phyloP scores from a whole-genome alignment of 2,329 filamentous ascomycete genomes.

The Penicillium concentricum region DNA sequence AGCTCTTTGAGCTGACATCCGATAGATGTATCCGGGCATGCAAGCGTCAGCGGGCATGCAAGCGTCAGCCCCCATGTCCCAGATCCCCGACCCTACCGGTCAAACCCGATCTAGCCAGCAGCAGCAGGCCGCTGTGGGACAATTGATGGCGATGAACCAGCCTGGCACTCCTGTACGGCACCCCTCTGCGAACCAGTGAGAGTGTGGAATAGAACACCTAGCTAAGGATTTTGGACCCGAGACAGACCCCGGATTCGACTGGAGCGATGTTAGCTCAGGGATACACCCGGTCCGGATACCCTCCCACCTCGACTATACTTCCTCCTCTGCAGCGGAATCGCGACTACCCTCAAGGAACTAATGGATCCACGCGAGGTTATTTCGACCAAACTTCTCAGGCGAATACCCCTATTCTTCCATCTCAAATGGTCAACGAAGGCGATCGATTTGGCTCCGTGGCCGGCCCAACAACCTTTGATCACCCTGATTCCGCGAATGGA shows the following conservation, averaged over 20 bases:
- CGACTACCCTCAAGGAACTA: conserved; percentile 29
- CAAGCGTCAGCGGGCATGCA: conserved; percentile 27
- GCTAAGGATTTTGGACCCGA: conserved; percentile 30
- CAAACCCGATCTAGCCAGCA: conserved; percentile 33
- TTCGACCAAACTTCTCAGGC: conserved; percentile 35
- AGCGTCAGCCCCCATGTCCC: conserved; percentile 33
- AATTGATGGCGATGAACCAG: conserved; percentile 38
- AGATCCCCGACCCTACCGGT: conserved; percentile 36
- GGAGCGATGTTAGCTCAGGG: conserved; percentile 38
- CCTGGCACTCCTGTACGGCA: conserved; percentile 40
- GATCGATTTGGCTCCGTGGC: conserved; percentile 33
- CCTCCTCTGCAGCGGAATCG: conserved; percentile 37
- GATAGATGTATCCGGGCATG: conserved; percentile 35
- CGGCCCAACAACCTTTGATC: conserved; percentile 30
- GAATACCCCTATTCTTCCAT: conserved; percentile 36
- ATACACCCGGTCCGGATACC: conserved; percentile 36
- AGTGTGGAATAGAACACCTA: conserved; percentile 20
- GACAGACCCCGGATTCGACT: conserved; percentile 37
- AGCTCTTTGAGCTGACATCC: neutral
- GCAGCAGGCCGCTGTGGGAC: conserved; percentile 37
- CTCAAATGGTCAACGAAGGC: conserved; percentile 34
- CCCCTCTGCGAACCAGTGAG: conserved; percentile 27
- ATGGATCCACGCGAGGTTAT: conserved; percentile 30
- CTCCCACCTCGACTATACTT: conserved; percentile 34
- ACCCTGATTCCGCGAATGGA: conserved; percentile 32